These are phyloP conservation scores for Caryopteris hybrid DNA, from an alignment of 305 asterid genomes.

Conservation along the genomic window DNA sequence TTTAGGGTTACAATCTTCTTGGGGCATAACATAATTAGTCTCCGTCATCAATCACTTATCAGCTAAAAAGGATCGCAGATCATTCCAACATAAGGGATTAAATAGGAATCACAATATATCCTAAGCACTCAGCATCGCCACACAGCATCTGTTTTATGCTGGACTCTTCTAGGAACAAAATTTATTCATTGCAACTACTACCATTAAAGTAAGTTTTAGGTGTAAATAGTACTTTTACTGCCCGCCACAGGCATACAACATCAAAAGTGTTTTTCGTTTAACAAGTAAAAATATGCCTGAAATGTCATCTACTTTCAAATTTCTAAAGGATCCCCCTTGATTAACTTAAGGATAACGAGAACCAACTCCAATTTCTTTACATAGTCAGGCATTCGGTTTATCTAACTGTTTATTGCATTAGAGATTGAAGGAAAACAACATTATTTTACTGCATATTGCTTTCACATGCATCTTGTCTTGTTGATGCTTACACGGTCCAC, in stretches of 20 bases:
- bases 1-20: neutral
- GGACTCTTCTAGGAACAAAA: neutral
- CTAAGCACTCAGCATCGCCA: conserved; percentile 3
- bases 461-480: neutral
- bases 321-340: neutral
- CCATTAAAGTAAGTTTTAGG: neutral
- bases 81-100: neutral
- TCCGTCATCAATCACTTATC: neutral
- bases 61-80: neutral
- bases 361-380: neutral
- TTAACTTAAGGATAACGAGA: neutral
- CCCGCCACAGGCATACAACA: conserved; percentile 2
- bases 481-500: neutral
- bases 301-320: neutral
- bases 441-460: neutral
- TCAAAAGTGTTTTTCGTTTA: neutral
- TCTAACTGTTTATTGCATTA: neutral
- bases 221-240: no score
- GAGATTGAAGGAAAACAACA: neutral
- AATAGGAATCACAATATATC: conserved; percentile 4
- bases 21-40: neutral
- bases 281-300: neutral
- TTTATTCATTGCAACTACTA: neutral
- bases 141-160: neutral
- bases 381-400: neutral